Evolutionary conservation across 768 basidiomycete genomes (phyloP), one percentile per base, ranked within the genome.

Genomic region (Suillus fuscotomentosus): DNA sequence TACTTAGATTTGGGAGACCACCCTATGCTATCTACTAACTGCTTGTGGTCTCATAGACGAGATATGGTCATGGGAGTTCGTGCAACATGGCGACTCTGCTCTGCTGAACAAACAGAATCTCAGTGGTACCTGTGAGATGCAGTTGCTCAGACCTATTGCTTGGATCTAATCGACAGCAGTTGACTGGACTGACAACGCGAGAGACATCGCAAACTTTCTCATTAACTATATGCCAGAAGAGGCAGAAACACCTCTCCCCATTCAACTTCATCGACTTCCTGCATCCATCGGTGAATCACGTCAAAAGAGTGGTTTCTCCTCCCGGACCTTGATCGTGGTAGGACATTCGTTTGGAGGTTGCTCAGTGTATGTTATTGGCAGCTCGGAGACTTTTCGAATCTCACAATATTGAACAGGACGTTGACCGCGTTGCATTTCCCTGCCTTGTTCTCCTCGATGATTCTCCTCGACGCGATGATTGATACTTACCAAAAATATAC

Each of bases 291-390:
- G 84, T 0, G 70, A 76, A 2, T 62, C 69, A 15, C 84, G 91
- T 42, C 70, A 73, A 48, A 64, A 66, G 5, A 67, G 72, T 36
- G 91, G 91, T 0, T 86, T 88, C 70, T 66, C 56, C 2, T 66
- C 76, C 3, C 83, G 89, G 42, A 84, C 75, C 22, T 69, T 95
- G 3, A 79, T 94, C 31, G 87, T 80, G 5, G 77, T 93, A 3
- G 95, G 94, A 0, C 96, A 97, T 70, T 95, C 94, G 0, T 88
- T 91, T 62, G 93, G 95, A 24, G 95, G 91, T 3, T 89, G 88
- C 70, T 86, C 87, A 2, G 82, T 86, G 88, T 93, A 72, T 71
- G 91, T 80, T 62, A 10, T 63, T 60, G 56, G 17, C 66, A 7
- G 60, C 38, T 13, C 20, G 57, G 22, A 42, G 24, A 14, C 36